These are phyloP conservation scores for Capsella rubella DNA, from an alignment of 441 rosid species.

Conservation along the genomic window DNA sequence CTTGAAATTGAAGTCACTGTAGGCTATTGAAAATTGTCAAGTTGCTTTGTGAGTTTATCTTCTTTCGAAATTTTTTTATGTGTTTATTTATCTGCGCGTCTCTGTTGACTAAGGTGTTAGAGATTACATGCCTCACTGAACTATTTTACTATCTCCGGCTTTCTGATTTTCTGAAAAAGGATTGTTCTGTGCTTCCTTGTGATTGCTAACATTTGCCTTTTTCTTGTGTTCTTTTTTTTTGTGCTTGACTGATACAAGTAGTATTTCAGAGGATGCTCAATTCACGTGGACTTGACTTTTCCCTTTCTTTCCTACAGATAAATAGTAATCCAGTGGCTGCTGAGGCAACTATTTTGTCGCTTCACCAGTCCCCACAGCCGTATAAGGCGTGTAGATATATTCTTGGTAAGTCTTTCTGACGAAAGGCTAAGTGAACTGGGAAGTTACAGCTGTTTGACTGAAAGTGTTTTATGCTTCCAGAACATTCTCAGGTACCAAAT, in stretches of 20 bases:
- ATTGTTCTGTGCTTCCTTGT: constrained; percentile 1
- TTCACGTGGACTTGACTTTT: constrained; percentile 16
- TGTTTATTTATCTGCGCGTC: constrained; percentile 18
- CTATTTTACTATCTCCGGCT: constrained; percentile 16
- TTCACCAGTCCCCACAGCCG: constrained; percentile 87
- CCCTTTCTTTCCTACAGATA: constrained; percentile 57
- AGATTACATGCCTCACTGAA: constrained; percentile 1
- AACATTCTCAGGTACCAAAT: constrained; percentile 88
- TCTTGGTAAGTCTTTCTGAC: constrained; percentile 59
- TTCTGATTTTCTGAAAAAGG: constrained; percentile 8
- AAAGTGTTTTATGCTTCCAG: constrained; percentile 48
- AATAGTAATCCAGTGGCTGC: constrained; percentile 83
- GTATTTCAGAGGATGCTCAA: constrained; percentile 14
- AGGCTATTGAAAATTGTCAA: constrained; percentile 15
- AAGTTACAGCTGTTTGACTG: constrained; percentile 22
- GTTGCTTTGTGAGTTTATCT: constrained; percentile 17
- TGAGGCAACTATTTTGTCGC: constrained; percentile 81
- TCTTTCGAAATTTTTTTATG: background rate
- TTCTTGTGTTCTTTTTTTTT: background rate
- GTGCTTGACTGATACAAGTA: background rate
- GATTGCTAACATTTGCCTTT: constrained; percentile 5
- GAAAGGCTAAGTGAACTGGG: constrained; percentile 8
- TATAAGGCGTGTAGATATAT: constrained; percentile 87
- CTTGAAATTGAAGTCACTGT: constrained; percentile 40
- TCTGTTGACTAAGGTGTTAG: constrained; percentile 1